phyloP scores from a whole-genome alignment of 1,139 yeast species.

The Lodderomyces orthopsilosis region DNA sequence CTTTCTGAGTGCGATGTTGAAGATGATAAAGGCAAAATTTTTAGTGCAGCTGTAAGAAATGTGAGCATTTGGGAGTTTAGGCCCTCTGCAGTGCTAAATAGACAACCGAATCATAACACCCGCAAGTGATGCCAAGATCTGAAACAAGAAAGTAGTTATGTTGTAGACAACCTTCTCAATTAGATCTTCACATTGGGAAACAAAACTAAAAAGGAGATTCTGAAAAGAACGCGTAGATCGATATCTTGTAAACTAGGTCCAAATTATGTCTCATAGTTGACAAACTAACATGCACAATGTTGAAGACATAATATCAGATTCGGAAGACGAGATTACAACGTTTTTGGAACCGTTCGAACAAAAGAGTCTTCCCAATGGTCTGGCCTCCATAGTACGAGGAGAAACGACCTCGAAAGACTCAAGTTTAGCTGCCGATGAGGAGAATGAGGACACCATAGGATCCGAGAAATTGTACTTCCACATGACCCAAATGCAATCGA shows the following conservation, averaged over 20 bases:
- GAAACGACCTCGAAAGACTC: background rate
- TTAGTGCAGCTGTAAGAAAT: too few relatives aligned
- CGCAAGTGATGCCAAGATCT: too few relatives aligned
- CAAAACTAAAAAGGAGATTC: background rate
- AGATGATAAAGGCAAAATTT: too few relatives aligned
- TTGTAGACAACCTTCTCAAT: too few relatives aligned
- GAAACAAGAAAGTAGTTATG: too few relatives aligned
- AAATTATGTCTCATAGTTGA: background rate
- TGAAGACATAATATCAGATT: constrained; percentile 1
- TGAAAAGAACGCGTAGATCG: background rate
- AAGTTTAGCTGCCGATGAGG: background rate
- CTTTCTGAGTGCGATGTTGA: too few relatives aligned
- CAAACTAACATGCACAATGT: constrained; percentile 3
- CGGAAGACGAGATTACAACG: constrained; percentile 1
- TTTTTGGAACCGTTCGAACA: background rate
- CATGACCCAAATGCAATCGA: constrained; percentile 6
- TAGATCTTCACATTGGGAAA: too few relatives aligned
- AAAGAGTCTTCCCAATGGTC: background rate
- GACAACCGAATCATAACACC: too few relatives aligned
- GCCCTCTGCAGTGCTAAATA: too few relatives aligned
- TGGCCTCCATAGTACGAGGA: background rate
- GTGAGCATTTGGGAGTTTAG: too few relatives aligned
- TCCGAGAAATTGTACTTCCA: constrained; percentile 1
- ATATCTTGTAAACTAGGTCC: background rate
- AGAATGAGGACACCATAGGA: background rate